Conservation (phyloP, 306 rosid genomes). For the Medicago lupulina region DNA sequence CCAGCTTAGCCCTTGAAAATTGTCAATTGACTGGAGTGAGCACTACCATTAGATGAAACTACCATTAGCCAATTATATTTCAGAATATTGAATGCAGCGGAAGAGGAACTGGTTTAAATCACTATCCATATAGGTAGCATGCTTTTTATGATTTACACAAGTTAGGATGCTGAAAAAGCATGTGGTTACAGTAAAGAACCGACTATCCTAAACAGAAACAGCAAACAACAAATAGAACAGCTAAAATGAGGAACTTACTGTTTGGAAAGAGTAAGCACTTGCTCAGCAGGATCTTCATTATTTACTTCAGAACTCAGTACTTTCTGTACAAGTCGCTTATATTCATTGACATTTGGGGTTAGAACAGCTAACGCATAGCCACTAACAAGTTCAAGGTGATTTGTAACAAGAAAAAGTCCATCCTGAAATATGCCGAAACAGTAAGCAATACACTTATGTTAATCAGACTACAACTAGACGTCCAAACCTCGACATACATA, state of each 20-base stretch:
- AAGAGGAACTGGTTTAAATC: constrained; percentile 5
- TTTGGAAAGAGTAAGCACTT: constrained; percentile 71
- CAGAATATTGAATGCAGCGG: not conserved
- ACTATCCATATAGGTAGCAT: not conserved
- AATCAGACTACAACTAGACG: constrained; percentile 26
- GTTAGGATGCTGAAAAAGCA: constrained; percentile 14
- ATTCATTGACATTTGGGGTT: constrained; percentile 88
- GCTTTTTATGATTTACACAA: not conserved
- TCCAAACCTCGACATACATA: constrained; percentile 34
- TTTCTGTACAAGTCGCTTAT: constrained; percentile 80
- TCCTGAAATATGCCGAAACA: constrained; percentile 59
- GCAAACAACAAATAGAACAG: constrained; percentile 1
- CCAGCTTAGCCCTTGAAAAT: constrained; percentile 3
- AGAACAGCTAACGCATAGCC: constrained; percentile 83
- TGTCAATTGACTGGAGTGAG: not conserved
- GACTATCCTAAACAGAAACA: constrained; percentile 17
- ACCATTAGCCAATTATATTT: not conserved
- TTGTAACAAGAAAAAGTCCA: constrained; percentile 86
- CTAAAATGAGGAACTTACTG: constrained; percentile 50
- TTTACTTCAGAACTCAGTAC: constrained; percentile 66
- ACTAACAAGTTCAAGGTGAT: constrained; percentile 73
- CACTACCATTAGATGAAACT: constrained; percentile 10
- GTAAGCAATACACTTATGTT: constrained; percentile 27
- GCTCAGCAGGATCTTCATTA: constrained; percentile 57
- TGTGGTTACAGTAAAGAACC: not conserved